These are phyloP conservation scores for Waltergamsia citrina DNA, from an alignment of 2,329 filamentous ascomycete genomes.

Conservation along the genomic window DNA sequence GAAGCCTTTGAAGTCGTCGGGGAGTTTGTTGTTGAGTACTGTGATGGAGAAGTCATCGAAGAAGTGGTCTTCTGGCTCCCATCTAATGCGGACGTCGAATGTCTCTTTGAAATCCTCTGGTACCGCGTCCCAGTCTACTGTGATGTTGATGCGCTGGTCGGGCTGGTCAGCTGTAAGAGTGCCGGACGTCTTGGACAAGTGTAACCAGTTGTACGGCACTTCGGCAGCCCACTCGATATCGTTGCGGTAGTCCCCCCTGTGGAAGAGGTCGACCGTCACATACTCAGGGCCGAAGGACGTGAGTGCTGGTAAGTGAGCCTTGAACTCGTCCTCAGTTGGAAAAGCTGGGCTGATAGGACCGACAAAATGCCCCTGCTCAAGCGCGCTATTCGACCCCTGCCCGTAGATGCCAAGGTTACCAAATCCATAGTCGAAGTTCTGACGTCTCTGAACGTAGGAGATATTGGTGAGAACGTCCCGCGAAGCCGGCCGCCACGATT, in stretches of 20 bases:
- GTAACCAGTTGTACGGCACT: conserved; percentile 5
- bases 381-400: conserved; percentile 54
- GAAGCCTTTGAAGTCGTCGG: conserved; percentile 9
- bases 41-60: conserved; percentile 8
- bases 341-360: conserved; percentile 35
- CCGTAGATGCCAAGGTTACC: conserved; percentile 55
- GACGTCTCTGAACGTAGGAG: conserved; percentile 18
- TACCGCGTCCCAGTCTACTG: conserved; percentile 32
- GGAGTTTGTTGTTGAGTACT: conserved; percentile 4
- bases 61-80: conserved; percentile 4
- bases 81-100: conserved; percentile 3
- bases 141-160: conserved; percentile 25
- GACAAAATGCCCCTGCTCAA: conserved; percentile 46
- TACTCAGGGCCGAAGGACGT: conserved; percentile 31
- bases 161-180: conserved; percentile 1
- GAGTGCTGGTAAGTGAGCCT: conserved; percentile 28
- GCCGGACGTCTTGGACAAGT: conserved; percentile 2
- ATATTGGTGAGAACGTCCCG: conserved; percentile 51
- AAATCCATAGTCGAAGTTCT: conserved; percentile 16
- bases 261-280: conserved; percentile 41
- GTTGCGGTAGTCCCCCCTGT: conserved; percentile 27
- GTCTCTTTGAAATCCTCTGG: conserved; percentile 16
- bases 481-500: conserved; percentile 63
- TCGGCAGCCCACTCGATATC: conserved; percentile 8
- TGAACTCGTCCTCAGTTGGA: conserved; percentile 25